Base-by-base conservation (phyloP, 2,329 filamentous ascomycete species). In the Fusarium sp. region DNA sequence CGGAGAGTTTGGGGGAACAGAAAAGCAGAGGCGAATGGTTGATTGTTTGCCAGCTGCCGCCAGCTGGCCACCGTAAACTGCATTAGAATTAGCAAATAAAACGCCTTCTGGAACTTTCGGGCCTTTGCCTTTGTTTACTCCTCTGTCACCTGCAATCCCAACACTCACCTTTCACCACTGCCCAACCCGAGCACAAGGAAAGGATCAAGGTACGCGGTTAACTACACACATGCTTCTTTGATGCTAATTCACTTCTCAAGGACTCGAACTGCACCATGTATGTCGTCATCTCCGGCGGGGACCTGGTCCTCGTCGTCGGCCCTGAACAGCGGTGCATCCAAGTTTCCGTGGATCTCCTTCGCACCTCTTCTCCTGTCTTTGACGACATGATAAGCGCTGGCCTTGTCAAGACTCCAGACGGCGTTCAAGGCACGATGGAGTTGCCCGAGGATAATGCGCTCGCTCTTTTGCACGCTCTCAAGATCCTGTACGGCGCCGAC, bases 291-390 rank as follows among this genome's bases (percentile, higher is more conserved):
- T 20, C 50, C 4, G 29, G 50, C 4, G 38, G 61, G 6, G 38
- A 69, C 35, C 34, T 59, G 0, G 6, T 69, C 14, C 50, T 69
- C 5, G 58, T 69, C 22, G 65, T 64, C 13, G 64, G 65, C 4
- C 34, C 27, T 0, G 10, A 29, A 1, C 7, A 42, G 7, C 6
- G 22, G 1, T 45, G n/a, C 20, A 63, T 69, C 2, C 40, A 58
- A 6, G 5, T 69, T 6, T 31, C 38, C 7, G 38, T 59, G 6
- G 27, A 27, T 0, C 57, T 69, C 27, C 64, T 69, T 5, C 47
- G 38, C 2, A n/a, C 0, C 0, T 24, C 62, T 13, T 69, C 67
- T 0, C 67, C 57, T 3, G 38, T 69, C 2, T 63, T 68, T 11
- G 13, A 11, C 16, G 56, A 13, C 10, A 67, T 69, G 64, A 2